Conservation (phyloP, 2,329 filamentous ascomycete species). For the Botrytis sinoallii region DNA sequence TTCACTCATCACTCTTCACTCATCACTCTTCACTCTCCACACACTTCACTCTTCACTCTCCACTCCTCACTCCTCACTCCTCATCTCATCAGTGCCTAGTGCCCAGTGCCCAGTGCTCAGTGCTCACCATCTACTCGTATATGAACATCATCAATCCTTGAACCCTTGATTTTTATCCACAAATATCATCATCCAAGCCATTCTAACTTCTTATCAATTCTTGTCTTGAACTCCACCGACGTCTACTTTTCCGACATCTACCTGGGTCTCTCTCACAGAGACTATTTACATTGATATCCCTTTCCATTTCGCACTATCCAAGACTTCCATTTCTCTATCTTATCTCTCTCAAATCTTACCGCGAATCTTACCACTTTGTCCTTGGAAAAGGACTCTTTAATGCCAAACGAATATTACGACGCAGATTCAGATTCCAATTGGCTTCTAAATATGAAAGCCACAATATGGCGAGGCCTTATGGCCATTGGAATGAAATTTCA, state of each 20-base stretch:
- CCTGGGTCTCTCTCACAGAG: background rate
- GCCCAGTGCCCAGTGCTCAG: background rate
- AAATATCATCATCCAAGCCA: background rate
- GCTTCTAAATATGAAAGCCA: conserved; percentile 35
- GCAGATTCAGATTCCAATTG: conserved; percentile 2
- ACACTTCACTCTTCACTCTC: background rate
- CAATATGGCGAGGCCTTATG: conserved; percentile 38
- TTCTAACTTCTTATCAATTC: background rate
- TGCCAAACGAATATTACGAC: conserved; percentile 7
- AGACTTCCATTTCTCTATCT: background rate
- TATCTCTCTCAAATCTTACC: background rate
- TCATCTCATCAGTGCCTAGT: background rate
- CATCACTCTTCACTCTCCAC: background rate
- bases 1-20: background rate
- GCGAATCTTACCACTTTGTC: background rate
- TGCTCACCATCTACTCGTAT: background rate
- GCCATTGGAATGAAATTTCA: conserved; percentile 39
- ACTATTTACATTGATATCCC: background rate
- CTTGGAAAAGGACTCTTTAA: background rate
- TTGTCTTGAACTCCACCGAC: background rate
- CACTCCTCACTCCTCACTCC: background rate
- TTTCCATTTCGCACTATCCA: background rate
- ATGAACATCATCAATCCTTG: conserved; percentile 3
- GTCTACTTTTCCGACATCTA: background rate
- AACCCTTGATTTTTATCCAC: background rate